Base-by-base conservation (phyloP, 2,329 filamentous ascomycete species). In the Periconia digitata region DNA sequence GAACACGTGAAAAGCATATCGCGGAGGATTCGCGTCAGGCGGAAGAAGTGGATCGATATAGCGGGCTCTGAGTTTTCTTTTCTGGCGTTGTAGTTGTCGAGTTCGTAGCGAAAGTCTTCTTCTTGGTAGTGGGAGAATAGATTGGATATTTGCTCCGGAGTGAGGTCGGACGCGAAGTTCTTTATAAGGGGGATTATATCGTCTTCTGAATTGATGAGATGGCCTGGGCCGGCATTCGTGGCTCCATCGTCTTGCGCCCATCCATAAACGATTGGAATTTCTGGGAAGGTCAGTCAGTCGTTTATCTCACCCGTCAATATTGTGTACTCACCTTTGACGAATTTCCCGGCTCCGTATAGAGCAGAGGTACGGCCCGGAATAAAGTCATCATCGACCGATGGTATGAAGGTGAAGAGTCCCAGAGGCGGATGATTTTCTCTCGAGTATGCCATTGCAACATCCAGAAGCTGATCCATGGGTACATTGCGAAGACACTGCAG, bases 1-100 rank as follows among this genome's bases (percentile, higher is more conserved):
- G 52, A 53, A 32, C 54, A 57, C 2, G 52, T 51, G 38, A 57
- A 55, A 6, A 57, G 47, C 5, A 57, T 24, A 37, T 53, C 54
- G 8, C 46, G 43, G 18, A 57, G 17, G 20, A 57, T 53, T 17
- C 40, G 41, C 18, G 49, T 45, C 8, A 55, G 41, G 2, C 54
- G 51, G 43, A 53, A 57, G 35, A 24, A 53, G 32, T 55, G 46
- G 16, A 53, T 38, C 17, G 49, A 46, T 8, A 54, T 45, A 1
- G 13, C 17, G 6, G 49, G 52, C 15, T 51, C 53, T 13, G 36
- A 13, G 8, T 17, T 20, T 13, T 35, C 27, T 36, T 54, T 51
- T 13, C 13, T 8, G 7, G 50, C 44, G 36, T 54, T 45, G 38
- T 54, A 56, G 18, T 49, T 41, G 7, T 21, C 21, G 2, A 49